Conservation (phyloP, 2,329 filamentous ascomycete genomes). For the Fusarium palustre region DNA sequence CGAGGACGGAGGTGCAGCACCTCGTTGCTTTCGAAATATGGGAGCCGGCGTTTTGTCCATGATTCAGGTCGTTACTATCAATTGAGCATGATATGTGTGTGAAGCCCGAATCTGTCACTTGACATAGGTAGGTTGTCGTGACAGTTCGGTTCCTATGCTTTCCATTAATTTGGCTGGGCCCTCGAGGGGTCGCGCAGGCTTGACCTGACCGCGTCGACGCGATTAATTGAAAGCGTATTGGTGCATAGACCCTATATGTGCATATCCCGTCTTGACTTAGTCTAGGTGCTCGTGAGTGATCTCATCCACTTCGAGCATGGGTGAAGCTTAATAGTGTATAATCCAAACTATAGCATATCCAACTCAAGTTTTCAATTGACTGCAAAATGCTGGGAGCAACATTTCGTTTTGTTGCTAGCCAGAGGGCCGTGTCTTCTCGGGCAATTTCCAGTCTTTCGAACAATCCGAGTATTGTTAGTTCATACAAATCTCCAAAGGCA, state of each 20-base stretch:
- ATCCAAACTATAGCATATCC: slow-evolving; percentile 3
- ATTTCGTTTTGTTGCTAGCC: slow-evolving; percentile 42
- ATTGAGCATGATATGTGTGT: slow-evolving; percentile 34
- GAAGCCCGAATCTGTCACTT: neutral
- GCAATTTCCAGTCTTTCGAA: slow-evolving; percentile 60
- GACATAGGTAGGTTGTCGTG: slow-evolving; percentile 12
- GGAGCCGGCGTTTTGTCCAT: slow-evolving; percentile 57
- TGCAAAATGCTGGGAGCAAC: slow-evolving; percentile 45
- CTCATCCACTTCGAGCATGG: slow-evolving; percentile 45
- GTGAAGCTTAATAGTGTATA: slow-evolving; percentile 11
- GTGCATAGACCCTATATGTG: slow-evolving; percentile 43
- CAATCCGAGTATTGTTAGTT: slow-evolving; percentile 67
- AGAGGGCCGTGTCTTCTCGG: slow-evolving; percentile 45
- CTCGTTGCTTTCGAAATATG: slow-evolving; percentile 53
- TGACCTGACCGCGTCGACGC: slow-evolving; percentile 53
- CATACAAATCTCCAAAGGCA: neutral
- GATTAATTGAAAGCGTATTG: slow-evolving; percentile 54
- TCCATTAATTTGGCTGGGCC: slow-evolving; percentile 16
- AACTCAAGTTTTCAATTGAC: slow-evolving; percentile 15
- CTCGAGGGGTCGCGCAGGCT: slow-evolving; percentile 24
- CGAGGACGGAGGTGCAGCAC: slow-evolving; percentile 59
- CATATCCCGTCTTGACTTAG: slow-evolving; percentile 35
- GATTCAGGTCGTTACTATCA: slow-evolving; percentile 13
- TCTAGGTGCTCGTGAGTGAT: slow-evolving; percentile 53
- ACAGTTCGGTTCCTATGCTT: slow-evolving; percentile 13